Evolutionary conservation across 2,329 filamentous ascomycete species (phyloP).

Genomic region (Exutisphaerella laricina): DNA sequence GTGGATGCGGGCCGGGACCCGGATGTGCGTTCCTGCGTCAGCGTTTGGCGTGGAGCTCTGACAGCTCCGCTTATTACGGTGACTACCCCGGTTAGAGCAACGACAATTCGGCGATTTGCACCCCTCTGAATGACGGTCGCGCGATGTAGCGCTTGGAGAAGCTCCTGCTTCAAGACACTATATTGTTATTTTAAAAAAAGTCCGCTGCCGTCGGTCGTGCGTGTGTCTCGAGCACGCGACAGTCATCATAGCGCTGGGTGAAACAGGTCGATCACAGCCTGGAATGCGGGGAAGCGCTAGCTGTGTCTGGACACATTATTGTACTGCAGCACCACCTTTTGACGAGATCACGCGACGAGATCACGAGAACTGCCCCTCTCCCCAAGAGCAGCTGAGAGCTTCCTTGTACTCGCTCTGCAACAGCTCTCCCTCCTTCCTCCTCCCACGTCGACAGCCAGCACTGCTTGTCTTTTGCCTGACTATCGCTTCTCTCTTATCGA

Average conservation of each 20-base stretch:
- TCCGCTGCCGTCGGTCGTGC: no score
- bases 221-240: no score
- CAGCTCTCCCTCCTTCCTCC: constrained; percentile 7
- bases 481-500: no score
- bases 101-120: not conserved
- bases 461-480: constrained; percentile 7
- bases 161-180: not conserved
- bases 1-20: not conserved
- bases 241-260: not conserved
- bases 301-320: no score
- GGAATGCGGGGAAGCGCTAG: no score
- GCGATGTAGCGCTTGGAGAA: not conserved
- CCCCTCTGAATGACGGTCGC: no score
- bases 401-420: not conserved
- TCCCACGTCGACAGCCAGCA: not conserved
- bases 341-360: constrained; percentile 1
- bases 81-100: not conserved
- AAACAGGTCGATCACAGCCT: no score
- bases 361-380: no score
- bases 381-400: no score
- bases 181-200: no score
- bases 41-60: not conserved
- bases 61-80: no score
- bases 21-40: constrained; percentile 1
- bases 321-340: no score